phyloP scores from a whole-genome alignment of 495 filamentous ascomycete species.

The Hypoxylon cercidicola region DNA sequence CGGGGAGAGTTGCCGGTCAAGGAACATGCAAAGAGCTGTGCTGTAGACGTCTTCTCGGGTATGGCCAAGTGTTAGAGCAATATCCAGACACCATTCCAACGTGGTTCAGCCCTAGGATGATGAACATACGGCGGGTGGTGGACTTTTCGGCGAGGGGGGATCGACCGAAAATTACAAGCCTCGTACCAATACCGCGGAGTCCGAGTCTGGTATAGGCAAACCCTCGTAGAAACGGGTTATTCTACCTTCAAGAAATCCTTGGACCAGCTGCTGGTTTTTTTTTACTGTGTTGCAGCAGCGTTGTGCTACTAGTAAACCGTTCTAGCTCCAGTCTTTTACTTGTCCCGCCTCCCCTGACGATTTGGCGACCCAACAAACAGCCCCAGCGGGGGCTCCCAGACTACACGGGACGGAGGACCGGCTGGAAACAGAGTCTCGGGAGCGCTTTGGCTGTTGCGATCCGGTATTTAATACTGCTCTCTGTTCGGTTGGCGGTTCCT shows the following conservation, averaged over 20 bases:
- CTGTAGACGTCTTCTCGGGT: constrained; percentile 37
- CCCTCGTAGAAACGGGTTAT: constrained; percentile 8
- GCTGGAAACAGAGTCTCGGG: constrained; percentile 42
- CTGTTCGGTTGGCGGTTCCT: constrained; percentile 28
- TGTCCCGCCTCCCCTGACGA: constrained; percentile 31
- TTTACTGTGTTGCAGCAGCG: constrained; percentile 41
- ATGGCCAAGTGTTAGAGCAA: constrained; percentile 33
- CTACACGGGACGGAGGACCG: constrained; percentile 38
- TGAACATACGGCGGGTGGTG: constrained; percentile 40
- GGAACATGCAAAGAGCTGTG: constrained; percentile 57
- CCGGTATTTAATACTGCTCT: constrained; percentile 36
- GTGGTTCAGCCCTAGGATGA: constrained; percentile 29
- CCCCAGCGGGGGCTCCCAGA: constrained; percentile 33
- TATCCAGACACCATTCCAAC: constrained; percentile 40
- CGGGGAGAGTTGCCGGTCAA: constrained; percentile 54
- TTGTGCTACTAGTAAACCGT: constrained; percentile 42
- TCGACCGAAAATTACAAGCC: constrained; percentile 29
- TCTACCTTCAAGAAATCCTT: constrained; percentile 26
- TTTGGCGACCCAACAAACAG: constrained; percentile 31
- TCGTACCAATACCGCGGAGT: constrained; percentile 40
- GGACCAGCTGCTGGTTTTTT: constrained; percentile 20
- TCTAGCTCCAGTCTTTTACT: constrained; percentile 33
- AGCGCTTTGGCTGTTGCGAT: constrained; percentile 36
- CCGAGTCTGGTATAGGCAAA: constrained; percentile 29
- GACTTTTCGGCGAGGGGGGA: constrained; percentile 13